A percentile compares a stretch with the other conserved stretches of the same genome.
Evolutionary conservation across 306 rosid genomes (phyloP).

Genomic region (Boehmeria nivea): DNA sequence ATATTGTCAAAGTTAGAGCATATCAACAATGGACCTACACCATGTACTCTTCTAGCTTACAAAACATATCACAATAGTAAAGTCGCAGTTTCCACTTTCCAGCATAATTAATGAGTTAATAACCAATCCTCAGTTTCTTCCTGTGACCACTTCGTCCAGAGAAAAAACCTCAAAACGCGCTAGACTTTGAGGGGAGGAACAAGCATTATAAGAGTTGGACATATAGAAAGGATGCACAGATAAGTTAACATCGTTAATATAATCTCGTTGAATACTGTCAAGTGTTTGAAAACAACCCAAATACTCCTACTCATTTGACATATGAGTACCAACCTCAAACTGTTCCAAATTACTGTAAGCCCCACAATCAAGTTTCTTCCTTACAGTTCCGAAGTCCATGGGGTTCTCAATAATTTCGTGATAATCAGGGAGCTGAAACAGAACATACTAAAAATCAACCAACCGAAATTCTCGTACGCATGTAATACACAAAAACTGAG

Average conservation of each 20-base stretch:
- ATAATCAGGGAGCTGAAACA: slow-evolving; percentile 85
- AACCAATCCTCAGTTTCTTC: too few relatives aligned
- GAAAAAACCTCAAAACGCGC: too few relatives aligned
- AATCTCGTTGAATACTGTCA: background rate
- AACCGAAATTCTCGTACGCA: background rate
- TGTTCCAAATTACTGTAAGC: slow-evolving; percentile 61
- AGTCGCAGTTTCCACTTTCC: too few relatives aligned
- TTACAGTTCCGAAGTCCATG: slow-evolving; percentile 87
- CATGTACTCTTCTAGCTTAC: too few relatives aligned
- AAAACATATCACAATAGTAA: too few relatives aligned
- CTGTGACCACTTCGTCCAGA: too few relatives aligned
- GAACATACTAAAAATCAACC: slow-evolving; percentile 15
- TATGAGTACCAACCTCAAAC: slow-evolving; percentile 61
- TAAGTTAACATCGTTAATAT: background rate
- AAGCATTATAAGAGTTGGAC: too few relatives aligned
- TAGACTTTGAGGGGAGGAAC: too few relatives aligned
- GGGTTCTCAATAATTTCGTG: slow-evolving; percentile 66
- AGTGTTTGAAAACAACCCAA: too few relatives aligned
- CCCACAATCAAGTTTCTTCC: slow-evolving; percentile 63
- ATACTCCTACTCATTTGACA: background rate
- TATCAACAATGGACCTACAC: too few relatives aligned
- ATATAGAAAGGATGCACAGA: too few relatives aligned
- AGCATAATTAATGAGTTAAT: too few relatives aligned
- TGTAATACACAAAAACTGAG: slow-evolving; percentile 1
- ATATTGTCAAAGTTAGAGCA: background rate